Conservation (phyloP, 2,329 filamentous ascomycete genomes). For the Setomelanomma holmii region DNA sequence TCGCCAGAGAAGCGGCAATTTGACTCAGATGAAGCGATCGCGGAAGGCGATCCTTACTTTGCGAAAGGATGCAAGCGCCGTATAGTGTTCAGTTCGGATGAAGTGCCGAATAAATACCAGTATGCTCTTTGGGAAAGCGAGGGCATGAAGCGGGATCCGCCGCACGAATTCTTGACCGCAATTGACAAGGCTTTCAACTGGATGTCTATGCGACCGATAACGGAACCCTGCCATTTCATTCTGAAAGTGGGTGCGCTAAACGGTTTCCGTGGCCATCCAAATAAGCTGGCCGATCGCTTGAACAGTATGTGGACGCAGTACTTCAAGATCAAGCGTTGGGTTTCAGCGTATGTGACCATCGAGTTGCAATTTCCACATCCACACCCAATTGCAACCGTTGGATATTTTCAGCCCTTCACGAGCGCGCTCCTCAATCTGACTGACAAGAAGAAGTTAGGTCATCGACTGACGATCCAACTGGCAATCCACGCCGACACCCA, state of each 20-base stretch:
- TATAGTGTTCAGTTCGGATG: background rate
- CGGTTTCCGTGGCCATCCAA: background rate
- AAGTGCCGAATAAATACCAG: background rate
- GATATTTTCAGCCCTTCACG: too few species aligned
- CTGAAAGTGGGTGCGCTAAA: background rate
- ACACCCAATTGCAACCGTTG: too few species aligned
- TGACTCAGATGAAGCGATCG: background rate
- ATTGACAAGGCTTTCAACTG: background rate
- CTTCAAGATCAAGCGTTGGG: background rate
- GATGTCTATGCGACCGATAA: background rate
- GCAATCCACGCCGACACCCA: too few species aligned
- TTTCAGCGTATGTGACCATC: background rate
- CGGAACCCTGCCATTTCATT: background rate
- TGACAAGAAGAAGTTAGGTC: too few species aligned
- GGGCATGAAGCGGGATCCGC: background rate
- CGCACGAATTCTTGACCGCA: background rate
- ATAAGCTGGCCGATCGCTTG: background rate
- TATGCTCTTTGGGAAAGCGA: background rate
- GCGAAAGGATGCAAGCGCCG: background rate
- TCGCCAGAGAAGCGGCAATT: background rate
- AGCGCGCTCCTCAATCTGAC: too few species aligned
- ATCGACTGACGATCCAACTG: too few species aligned
- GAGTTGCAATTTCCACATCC: background rate
- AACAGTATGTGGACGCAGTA: background rate
- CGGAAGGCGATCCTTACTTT: background rate